Conservation (phyloP, 2,329 filamentous ascomycete genomes). For the Colletotrichum sp. region DNA sequence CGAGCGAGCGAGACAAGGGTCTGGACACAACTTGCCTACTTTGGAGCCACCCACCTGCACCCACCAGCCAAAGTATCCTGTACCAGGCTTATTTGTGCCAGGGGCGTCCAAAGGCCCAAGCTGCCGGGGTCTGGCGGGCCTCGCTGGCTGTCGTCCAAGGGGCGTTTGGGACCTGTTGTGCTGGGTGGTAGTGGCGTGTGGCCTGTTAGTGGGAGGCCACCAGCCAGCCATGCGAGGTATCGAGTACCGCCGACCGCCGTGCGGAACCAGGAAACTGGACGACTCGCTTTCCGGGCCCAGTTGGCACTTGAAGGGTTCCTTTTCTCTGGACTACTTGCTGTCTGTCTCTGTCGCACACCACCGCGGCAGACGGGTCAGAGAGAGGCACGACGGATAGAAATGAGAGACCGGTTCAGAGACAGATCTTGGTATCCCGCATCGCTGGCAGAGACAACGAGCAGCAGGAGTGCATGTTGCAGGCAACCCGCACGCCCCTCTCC, state of each 20-base stretch:
- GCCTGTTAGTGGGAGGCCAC: constrained; percentile 1
- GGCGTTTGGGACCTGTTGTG: not conserved
- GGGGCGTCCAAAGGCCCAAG: not conserved
- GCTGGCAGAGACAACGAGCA: constrained; percentile 5
- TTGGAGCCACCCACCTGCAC: not conserved
- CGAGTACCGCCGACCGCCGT: not conserved
- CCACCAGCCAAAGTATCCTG: not conserved
- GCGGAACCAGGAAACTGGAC: not conserved
- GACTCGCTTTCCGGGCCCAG: not conserved
- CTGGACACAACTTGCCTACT: not conserved
- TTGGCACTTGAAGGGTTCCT: not conserved
- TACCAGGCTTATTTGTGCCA: not conserved
- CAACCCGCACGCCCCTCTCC: not conserved
- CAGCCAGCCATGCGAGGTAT: not conserved
- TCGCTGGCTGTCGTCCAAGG: not conserved
- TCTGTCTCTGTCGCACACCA: constrained; percentile 16
- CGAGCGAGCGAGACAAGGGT: not conserved
- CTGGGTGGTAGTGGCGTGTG: not conserved
- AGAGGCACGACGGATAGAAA: constrained; percentile 10
- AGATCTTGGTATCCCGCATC: constrained; percentile 12
- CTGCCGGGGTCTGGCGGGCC: not conserved
- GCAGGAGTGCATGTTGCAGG: not conserved
- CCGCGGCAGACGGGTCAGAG: constrained; percentile 7
- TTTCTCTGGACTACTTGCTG: not conserved
- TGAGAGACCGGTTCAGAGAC: constrained; percentile 8